phyloP scores from a whole-genome alignment of 1,139 yeast species.

The Kodamaea derodonti region DNA sequence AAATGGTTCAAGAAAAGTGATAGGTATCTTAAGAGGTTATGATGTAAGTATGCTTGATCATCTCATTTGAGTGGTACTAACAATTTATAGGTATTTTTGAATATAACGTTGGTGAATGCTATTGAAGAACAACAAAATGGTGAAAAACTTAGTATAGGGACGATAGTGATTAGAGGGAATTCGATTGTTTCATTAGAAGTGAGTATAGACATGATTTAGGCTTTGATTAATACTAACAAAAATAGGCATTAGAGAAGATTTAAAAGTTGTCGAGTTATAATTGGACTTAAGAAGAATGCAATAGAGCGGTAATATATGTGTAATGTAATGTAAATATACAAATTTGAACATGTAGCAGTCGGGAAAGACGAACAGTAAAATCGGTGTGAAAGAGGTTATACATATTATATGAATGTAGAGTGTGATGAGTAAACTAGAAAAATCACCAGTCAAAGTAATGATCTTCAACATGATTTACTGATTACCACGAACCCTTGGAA shows the following conservation, averaged over 20 bases:
- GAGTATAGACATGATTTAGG: conserved; percentile 18
- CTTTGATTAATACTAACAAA: conserved; percentile 5
- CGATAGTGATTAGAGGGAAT: conserved; percentile 58
- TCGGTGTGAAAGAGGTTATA: too few species aligned
- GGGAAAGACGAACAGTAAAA: too few species aligned
- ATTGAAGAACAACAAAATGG: conserved; percentile 55
- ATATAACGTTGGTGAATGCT: conserved; percentile 71
- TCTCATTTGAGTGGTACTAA: conserved; percentile 18
- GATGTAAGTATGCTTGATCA: conserved; percentile 40
- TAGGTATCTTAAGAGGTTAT: conserved; percentile 74
- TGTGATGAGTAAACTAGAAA: too few species aligned
- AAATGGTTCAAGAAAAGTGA: conserved; percentile 69
- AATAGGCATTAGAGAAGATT: conserved; percentile 24
- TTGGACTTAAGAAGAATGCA: too few species aligned
- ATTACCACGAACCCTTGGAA: too few species aligned
- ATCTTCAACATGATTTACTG: too few species aligned
- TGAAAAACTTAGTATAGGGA: conserved; percentile 52
- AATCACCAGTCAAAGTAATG: too few species aligned
- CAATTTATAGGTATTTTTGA: conserved; percentile 41
- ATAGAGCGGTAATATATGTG: too few species aligned
- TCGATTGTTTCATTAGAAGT: conserved; percentile 57
- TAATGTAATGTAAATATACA: too few species aligned
- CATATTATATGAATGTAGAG: too few species aligned
- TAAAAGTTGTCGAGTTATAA: conserved; percentile 7
- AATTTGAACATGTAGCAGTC: too few species aligned